Evolutionary conservation across 2,329 filamentous ascomycete species (phyloP).

Genomic region (Tolypocladium endophyticum): DNA sequence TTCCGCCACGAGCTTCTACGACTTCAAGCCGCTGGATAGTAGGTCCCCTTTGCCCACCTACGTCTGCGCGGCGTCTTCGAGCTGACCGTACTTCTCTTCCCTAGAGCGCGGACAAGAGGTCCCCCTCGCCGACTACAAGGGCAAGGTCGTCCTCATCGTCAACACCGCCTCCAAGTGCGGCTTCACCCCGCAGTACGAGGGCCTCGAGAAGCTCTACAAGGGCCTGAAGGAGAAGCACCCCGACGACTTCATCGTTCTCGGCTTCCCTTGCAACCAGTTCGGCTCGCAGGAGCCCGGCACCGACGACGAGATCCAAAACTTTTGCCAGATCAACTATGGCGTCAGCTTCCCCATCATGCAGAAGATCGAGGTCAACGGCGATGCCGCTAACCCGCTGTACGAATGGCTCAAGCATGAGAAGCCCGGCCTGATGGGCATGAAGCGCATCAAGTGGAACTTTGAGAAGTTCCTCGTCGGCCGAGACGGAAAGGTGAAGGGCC

Average conservation of each 20-base stretch:
- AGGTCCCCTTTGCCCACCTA: conserved; percentile 8
- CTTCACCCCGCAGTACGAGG: conserved; percentile 91
- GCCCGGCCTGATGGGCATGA: conserved; percentile 76
- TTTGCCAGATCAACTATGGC: conserved; percentile 88
- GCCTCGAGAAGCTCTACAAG: conserved; percentile 86
- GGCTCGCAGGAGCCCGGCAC: conserved; percentile 77
- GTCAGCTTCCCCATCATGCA: conserved; percentile 84
- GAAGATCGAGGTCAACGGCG: conserved; percentile 92
- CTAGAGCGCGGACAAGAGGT: conserved; percentile 53
- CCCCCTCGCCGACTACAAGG: conserved; percentile 61
- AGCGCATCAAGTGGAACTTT: conserved; percentile 98
- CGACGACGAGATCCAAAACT: conserved; percentile 70
- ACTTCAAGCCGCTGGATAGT: conserved; percentile 79
- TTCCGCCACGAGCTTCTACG: conserved; percentile 52
- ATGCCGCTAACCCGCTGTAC: conserved; percentile 54
- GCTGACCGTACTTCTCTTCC: conserved; percentile 6
- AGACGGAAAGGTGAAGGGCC: conserved; percentile 73
- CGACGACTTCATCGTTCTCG: conserved; percentile 76
- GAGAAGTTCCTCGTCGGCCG: conserved; percentile 90
- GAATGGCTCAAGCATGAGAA: conserved; percentile 63
- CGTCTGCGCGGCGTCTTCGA: not conserved
- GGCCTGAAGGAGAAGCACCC: conserved; percentile 55
- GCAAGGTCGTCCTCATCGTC: conserved; percentile 91
- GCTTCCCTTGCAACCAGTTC: conserved; percentile 99
- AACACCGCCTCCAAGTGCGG: conserved; percentile 99